These are phyloP conservation scores for Aphanomyces euteiches DNA, from an alignment of 352 stramenopile species.

Conservation along the genomic window DNA sequence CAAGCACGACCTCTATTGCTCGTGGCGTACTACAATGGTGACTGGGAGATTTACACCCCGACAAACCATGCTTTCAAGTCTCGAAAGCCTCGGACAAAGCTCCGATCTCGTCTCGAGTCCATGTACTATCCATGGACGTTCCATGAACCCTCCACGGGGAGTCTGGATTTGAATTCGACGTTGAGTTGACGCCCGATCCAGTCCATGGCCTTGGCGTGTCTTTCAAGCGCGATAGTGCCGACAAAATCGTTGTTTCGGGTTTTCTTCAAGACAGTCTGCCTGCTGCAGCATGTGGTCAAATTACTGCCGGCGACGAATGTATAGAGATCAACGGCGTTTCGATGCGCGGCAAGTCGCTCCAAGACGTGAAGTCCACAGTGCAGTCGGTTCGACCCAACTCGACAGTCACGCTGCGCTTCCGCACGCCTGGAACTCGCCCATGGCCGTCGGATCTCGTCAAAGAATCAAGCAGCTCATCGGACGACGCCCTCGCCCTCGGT, in stretches of 20 bases:
- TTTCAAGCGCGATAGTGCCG: conserved; percentile 34
- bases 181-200: conserved; percentile 44
- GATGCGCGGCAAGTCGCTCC: conserved; percentile 4
- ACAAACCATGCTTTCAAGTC: conserved; percentile 36
- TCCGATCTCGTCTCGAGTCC: conserved; percentile 3
- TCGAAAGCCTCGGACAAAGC: conserved; percentile 23
- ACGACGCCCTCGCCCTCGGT: conserved; percentile 26
- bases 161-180: conserved; percentile 66
- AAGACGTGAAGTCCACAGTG: not conserved
- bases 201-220: conserved; percentile 42
- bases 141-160: conserved; percentile 63
- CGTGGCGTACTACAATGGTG: conserved; percentile 54
- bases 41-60: conserved; percentile 58
- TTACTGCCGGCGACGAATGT: conserved; percentile 54
- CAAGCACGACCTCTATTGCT: conserved; percentile 71
- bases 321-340: conserved; percentile 49
- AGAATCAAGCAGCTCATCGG: conserved; percentile 36
- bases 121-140: conserved; percentile 59
- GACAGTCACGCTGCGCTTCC: conserved; percentile 21
- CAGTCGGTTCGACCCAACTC: not conserved
- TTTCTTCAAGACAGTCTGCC: conserved; percentile 31
- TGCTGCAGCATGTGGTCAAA: conserved; percentile 22
- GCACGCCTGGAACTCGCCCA: conserved; percentile 5
- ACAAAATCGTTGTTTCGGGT: conserved; percentile 43
- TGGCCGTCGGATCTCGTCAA: conserved; percentile 2